Conservation (phyloP, 441 rosid genomes). For the Croton laevigatus region DNA sequence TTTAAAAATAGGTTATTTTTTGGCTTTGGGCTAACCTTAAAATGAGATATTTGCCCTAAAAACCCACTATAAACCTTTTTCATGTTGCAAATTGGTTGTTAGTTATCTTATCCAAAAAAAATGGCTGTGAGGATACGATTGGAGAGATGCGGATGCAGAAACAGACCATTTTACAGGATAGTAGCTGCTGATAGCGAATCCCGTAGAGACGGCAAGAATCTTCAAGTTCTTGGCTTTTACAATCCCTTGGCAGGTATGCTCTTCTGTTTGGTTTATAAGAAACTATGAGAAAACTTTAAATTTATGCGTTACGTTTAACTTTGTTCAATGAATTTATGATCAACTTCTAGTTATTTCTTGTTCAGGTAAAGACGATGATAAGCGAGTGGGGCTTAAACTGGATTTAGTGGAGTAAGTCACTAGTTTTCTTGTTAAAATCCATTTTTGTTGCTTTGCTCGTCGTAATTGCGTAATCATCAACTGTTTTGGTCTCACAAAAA, state of each 20-base stretch:
- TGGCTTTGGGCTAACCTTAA: too few relatives aligned
- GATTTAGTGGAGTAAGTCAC: constrained; percentile 21
- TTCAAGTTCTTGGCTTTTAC: constrained; percentile 31
- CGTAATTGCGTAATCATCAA: too few relatives aligned
- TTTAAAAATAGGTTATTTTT: too few relatives aligned
- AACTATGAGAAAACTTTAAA: neutral
- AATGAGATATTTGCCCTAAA: too few relatives aligned
- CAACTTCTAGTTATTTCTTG: neutral
- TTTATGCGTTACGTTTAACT: neutral
- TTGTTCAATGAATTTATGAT: neutral
- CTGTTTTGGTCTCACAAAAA: too few relatives aligned
- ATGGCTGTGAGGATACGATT: constrained; percentile 33
- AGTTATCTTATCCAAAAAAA: neutral
- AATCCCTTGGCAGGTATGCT: constrained; percentile 32
- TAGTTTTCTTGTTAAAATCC: neutral
- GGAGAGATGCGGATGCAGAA: constrained; percentile 26
- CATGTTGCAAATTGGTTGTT: neutral
- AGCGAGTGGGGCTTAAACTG: constrained; percentile 19
- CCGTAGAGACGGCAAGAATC: constrained; percentile 26
- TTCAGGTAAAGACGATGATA: constrained; percentile 21
- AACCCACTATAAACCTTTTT: neutral
- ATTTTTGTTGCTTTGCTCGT: too few relatives aligned
- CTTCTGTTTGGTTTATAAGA: neutral
- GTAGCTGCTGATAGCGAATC: constrained; percentile 26
- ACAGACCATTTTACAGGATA: constrained; percentile 32